phyloP scores from a whole-genome alignment of 352 stramenopile species.

The Phytophthora tubulina region DNA sequence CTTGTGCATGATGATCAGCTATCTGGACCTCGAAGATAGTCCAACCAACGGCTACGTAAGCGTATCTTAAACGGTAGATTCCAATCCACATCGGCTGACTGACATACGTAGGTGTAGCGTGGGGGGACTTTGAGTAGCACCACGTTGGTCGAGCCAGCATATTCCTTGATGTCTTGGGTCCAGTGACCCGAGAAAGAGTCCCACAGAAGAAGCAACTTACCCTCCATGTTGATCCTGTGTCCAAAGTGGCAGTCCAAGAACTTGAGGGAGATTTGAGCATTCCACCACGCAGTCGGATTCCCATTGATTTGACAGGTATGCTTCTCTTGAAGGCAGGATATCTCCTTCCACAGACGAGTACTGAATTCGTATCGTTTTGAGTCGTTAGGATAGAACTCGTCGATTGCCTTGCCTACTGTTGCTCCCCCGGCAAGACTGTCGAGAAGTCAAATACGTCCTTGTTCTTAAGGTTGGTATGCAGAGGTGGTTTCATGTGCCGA shows the following conservation, averaged over 20 bases:
- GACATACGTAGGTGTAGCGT: not conserved
- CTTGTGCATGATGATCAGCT: too few relatives aligned
- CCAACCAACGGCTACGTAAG: too few relatives aligned
- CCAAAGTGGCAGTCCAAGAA: not conserved
- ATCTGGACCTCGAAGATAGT: too few relatives aligned
- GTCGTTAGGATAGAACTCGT: not conserved
- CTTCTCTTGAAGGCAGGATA: not conserved
- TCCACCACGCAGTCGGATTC: constrained; percentile 6
- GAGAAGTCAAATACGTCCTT: too few relatives aligned
- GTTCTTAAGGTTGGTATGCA: too few relatives aligned
- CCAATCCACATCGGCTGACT: not conserved
- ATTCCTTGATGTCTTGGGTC: not conserved
- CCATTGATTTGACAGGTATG: not conserved
- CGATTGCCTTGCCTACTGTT: not conserved
- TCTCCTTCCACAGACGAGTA: constrained; percentile 13
- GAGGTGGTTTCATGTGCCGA: too few relatives aligned
- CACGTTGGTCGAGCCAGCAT: not conserved
- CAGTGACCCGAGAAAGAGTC: constrained; percentile 6
- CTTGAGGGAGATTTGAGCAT: not conserved
- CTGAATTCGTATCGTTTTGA: constrained; percentile 3
- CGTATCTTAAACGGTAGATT: not conserved
- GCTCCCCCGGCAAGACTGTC: too few relatives aligned
- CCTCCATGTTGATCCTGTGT: not conserved
- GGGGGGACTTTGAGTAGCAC: constrained; percentile 3
- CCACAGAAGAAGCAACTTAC: not conserved